Base-by-base conservation (phyloP, 73 alveolate genomes). In the Paramecium sexaurelia region DNA sequence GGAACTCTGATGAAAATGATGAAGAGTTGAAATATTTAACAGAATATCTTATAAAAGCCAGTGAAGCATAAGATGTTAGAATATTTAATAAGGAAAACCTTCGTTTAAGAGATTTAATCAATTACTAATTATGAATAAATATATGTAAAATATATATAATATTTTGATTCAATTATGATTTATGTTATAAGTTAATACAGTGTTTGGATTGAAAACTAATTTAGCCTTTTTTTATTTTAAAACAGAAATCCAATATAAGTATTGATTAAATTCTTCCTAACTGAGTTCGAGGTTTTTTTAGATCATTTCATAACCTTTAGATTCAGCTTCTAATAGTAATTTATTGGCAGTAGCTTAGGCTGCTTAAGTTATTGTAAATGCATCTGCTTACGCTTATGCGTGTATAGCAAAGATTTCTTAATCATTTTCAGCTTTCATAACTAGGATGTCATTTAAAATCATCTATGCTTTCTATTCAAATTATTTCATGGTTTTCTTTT, bases 1-100 rank as follows among this genome's bases (percentile, higher is more conserved):
- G 96, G 93, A 84, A 93, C 24, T 94, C 66, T 69, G 96, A 95
- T 88, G 73, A 66, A 57, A 86, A 93, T 33, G 97, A 95, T 85
- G 47, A 91, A 69, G 97, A 95, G 89, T 91, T 97, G 24, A 75
- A 84, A 66, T 88, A 92, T 87, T 73, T 95, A 33, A 57, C 91
- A 20, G 91, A 96, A 26, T 96, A 92, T 55, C 85, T 94, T 6
- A 45, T 45, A 36, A 15, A 82, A 55, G 87, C 95, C 1, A 69
- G 89, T 3, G 1, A 75, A 32, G 87, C 26, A 19, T 20, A 73
- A 3, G 97, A 94, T 45, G 85, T 94, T 17, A 92, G 97, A 29
- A 92, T 69, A 41, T 73, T 90, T 41, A 85, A 87, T 68, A 39
- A 66, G 71, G 27, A 67, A n/a, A 68, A 88, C 22, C 61, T 88